Evolutionary conservation across 345 rosid genomes (phyloP).

Genomic region (Salix viminalis): DNA sequence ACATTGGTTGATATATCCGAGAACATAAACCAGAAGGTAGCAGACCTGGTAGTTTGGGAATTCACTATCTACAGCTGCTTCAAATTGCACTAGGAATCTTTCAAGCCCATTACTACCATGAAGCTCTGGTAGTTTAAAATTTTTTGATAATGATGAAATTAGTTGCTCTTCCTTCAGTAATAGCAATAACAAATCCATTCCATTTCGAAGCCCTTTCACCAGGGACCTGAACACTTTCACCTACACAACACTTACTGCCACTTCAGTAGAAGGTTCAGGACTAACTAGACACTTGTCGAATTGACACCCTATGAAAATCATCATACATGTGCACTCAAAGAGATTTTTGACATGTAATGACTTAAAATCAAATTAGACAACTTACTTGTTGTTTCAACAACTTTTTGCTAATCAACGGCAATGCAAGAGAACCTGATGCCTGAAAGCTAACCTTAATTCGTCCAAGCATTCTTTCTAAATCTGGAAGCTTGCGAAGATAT

Average conservation of each 20-base stretch:
- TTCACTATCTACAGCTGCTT: constrained; percentile 90
- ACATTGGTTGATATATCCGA: background rate
- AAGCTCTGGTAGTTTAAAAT: constrained; percentile 52
- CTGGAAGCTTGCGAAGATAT: constrained; percentile 71
- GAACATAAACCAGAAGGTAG: constrained; percentile 12
- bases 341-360: background rate
- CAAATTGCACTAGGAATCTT: constrained; percentile 65
- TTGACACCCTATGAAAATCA: background rate
- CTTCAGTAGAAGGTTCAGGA: background rate
- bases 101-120: constrained; percentile 54
- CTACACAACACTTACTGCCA: constrained; percentile 28
- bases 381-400: constrained; percentile 66
- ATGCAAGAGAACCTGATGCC: constrained; percentile 52
- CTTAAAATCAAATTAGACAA: background rate
- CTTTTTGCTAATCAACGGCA: constrained; percentile 74
- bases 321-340: background rate
- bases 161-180: constrained; percentile 50
- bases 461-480: constrained; percentile 82
- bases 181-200: constrained; percentile 60
- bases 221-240: constrained; percentile 76
- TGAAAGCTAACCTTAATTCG: constrained; percentile 65
- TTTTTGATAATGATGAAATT: constrained; percentile 38
- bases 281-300: background rate
- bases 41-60: constrained; percentile 89
- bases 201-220: constrained; percentile 79